These are phyloP conservation scores for Rhododendron molle DNA, from an alignment of 148 eudicot species.

Conservation along the genomic window DNA sequence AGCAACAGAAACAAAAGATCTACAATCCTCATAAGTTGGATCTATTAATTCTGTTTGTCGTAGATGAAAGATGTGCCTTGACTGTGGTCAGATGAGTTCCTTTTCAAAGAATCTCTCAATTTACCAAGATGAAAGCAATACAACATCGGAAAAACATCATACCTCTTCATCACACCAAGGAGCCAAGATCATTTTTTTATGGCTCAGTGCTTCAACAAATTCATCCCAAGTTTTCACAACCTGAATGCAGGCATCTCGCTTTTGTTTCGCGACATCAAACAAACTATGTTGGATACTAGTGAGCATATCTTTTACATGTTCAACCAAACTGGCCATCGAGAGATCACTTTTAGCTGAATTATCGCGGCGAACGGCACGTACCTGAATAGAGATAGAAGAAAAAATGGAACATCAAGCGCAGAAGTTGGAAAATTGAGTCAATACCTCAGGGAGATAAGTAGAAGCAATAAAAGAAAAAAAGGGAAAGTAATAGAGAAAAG, in stretches of 20 bases:
- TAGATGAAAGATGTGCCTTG: not conserved
- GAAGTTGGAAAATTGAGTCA: not conserved
- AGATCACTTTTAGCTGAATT: constrained; percentile 65
- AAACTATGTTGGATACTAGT: constrained; percentile 65
- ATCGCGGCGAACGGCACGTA: constrained; percentile 88
- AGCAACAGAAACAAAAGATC: not conserved
- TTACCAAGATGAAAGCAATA: not conserved
- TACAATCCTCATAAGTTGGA: not conserved
- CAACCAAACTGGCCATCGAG: constrained; percentile 59
- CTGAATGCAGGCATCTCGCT: constrained; percentile 75
- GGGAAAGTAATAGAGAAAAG: not conserved
- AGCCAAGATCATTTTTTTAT: constrained; percentile 89
- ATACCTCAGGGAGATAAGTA: not conserved
- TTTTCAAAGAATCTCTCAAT: not conserved
- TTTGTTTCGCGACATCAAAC: constrained; percentile 67
- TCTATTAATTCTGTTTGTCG: not conserved
- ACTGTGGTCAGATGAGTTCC: not conserved
- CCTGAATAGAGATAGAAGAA: constrained; percentile 32
- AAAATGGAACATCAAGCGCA: not conserved
- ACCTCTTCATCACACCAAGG: constrained; percentile 99
- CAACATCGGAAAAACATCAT: not conserved
- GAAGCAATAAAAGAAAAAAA: not conserved
- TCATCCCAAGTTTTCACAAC: constrained; percentile 87
- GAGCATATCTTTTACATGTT: constrained; percentile 51
- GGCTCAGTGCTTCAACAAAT: constrained; percentile 71